Percentiles rank a stretch among this genome's conserved stretches.
phyloP scores from a whole-genome alignment of 2,329 filamentous ascomycete genomes.

The Scedosporium dehoogii region DNA sequence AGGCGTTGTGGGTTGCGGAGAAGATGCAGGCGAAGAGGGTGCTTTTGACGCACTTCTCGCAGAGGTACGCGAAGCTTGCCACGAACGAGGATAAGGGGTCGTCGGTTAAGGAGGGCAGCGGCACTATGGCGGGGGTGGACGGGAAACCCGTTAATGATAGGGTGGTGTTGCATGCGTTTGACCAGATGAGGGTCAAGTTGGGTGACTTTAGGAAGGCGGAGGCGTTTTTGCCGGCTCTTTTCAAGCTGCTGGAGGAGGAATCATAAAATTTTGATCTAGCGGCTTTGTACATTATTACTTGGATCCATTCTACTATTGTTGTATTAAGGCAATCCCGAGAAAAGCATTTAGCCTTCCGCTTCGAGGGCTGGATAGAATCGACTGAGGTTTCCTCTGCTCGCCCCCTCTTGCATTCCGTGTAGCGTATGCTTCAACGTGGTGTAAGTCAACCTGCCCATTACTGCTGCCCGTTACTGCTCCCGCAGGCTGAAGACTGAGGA shows the following conservation, averaged over 20 bases:
- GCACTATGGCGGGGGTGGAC: slow-evolving; percentile 13
- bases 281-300: background rate
- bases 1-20: slow-evolving; percentile 69
- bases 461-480: no score
- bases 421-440: no score
- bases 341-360: no score
- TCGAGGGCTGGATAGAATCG: no score
- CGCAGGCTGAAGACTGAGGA: no score
- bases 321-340: no score
- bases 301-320: no score
- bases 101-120: slow-evolving; percentile 11
- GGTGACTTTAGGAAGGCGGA: slow-evolving; percentile 60
- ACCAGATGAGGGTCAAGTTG: slow-evolving; percentile 66
- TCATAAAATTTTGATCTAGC: background rate
- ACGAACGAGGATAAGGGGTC: slow-evolving; percentile 28
- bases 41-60: slow-evolving; percentile 88
- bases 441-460: no score
- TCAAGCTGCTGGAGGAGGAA: slow-evolving; percentile 36
- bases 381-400: no score
- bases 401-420: no score
- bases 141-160: slow-evolving; percentile 34
- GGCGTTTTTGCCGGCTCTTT: slow-evolving; percentile 49
- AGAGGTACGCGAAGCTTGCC: slow-evolving; percentile 76
- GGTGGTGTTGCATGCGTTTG: slow-evolving; percentile 65
- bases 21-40: slow-evolving; percentile 72